Conservation (phyloP, 78 protist species). For the Cavenderia fasciculata region DNA sequence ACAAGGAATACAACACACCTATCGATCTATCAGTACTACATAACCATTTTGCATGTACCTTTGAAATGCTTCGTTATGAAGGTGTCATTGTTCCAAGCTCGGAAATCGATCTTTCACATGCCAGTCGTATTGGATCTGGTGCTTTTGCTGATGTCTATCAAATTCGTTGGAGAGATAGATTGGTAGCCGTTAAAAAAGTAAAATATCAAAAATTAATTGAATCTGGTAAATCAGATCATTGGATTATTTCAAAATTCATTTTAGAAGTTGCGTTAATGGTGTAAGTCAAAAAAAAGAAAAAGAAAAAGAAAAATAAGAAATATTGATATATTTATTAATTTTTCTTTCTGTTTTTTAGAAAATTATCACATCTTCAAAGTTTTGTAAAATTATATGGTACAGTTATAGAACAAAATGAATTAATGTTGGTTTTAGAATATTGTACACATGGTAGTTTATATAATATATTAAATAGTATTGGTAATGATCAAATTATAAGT, state of each 20-base stretch:
- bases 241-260: constrained; percentile 62
- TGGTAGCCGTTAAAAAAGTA: constrained; percentile 73
- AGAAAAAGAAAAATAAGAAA: not conserved
- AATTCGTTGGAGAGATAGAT: constrained; percentile 26
- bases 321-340: not conserved
- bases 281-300: not conserved
- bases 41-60: constrained; percentile 40
- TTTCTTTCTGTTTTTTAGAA: not conserved
- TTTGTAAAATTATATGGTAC: constrained; percentile 75
- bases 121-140: constrained; percentile 67
- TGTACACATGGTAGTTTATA: constrained; percentile 72
- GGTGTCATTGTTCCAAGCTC: constrained; percentile 16
- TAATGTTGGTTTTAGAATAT: constrained; percentile 58
- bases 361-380: constrained; percentile 59
- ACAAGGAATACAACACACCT: constrained; percentile 67
- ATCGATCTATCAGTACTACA: constrained; percentile 43
- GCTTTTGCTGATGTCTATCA: constrained; percentile 77
- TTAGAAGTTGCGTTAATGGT: constrained; percentile 73
- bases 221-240: constrained; percentile 66
- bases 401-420: constrained; percentile 47
- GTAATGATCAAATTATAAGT: constrained; percentile 14
- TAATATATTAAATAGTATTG: constrained; percentile 38
- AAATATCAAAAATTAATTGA: constrained; percentile 59
- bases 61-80: constrained; percentile 57
- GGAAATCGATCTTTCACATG: constrained; percentile 37